Conservation (phyloP, 345 rosid species). For the Eucalyptus tenuipes region DNA sequence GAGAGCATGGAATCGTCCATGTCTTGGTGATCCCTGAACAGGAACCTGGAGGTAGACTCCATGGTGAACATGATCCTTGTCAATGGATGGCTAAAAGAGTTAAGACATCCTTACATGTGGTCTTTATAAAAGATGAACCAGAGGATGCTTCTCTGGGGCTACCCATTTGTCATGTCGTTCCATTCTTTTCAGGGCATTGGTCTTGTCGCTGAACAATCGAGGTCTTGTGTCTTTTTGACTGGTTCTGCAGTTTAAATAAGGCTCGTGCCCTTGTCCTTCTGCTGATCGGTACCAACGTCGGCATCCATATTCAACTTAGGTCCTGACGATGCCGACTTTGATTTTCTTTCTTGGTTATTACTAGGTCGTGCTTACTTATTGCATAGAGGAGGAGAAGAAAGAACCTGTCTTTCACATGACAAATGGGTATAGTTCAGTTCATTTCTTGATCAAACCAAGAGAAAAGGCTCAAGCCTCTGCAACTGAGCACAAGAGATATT, state of each 20-base stretch:
- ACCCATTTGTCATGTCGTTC: not conserved
- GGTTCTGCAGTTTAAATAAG: not conserved
- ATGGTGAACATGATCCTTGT: not conserved
- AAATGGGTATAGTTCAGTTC: not conserved
- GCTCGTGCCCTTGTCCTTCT: not conserved
- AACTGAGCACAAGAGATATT: not conserved
- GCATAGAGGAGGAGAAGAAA: not conserved
- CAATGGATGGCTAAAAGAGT: not conserved
- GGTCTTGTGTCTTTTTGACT: not conserved
- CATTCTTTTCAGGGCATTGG: not conserved
- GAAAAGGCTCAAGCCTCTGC: not conserved
- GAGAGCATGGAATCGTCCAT: conserved; percentile 10
- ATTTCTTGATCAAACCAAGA: not conserved
- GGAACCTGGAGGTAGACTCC: conserved; percentile 33
- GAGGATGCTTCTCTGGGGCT: not conserved
- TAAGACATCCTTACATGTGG: not conserved
- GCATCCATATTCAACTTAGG: not conserved
- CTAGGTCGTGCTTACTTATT: not conserved
- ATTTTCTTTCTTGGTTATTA: not conserved
- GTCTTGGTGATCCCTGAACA: conserved; percentile 32
- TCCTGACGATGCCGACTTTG: not conserved
- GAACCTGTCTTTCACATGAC: not conserved
- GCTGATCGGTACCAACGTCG: not conserved
- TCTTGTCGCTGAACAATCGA: not conserved
- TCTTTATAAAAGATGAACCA: not conserved